These are phyloP conservation scores for Aechmea fasciata DNA, from an alignment of 176 grass and related monocot species.

Conservation along the genomic window DNA sequence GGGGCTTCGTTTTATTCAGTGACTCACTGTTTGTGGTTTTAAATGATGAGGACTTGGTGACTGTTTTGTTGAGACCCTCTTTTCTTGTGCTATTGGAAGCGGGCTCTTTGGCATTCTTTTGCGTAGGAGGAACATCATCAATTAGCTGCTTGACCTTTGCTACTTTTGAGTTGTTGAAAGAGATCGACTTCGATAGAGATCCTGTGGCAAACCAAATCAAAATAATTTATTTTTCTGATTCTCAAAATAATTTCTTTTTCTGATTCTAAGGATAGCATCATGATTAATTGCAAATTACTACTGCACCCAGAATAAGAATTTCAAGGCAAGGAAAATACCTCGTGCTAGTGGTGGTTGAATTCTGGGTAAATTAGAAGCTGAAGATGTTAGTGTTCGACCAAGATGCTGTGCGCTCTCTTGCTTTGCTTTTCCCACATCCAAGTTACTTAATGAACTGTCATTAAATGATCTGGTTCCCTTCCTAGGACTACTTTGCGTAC, in stretches of 20 bases:
- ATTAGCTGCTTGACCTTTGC: constrained; percentile 88
- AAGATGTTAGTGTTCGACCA: constrained; percentile 21
- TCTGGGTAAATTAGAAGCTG: constrained; percentile 25
- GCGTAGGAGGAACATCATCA: constrained; percentile 51
- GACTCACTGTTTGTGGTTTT: constrained; percentile 50
- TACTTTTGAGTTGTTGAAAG: constrained; percentile 82
- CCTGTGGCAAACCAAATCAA: constrained; percentile 36
- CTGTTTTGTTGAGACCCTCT: constrained; percentile 29
- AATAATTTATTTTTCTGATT: constrained; percentile 5
- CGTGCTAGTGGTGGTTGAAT: constrained; percentile 21
- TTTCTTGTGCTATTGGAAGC: constrained; percentile 38
- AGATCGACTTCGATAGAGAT: constrained; percentile 51
- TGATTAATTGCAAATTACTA: background rate
- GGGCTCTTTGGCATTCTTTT: constrained; percentile 46
- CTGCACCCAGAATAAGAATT: background rate
- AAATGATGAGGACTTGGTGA: constrained; percentile 57
- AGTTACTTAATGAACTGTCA: constrained; percentile 23
- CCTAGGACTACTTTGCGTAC: constrained; percentile 26
- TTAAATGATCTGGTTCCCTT: constrained; percentile 23
- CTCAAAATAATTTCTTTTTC: constrained; percentile 6
- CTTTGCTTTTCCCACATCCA: constrained; percentile 48
- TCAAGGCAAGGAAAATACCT: constrained; percentile 34
- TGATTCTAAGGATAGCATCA: background rate
- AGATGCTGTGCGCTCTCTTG: background rate
- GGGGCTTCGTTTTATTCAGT: constrained; percentile 29